phyloP scores from a whole-genome alignment of 306 rosid genomes.

The Begonia masoniana region DNA sequence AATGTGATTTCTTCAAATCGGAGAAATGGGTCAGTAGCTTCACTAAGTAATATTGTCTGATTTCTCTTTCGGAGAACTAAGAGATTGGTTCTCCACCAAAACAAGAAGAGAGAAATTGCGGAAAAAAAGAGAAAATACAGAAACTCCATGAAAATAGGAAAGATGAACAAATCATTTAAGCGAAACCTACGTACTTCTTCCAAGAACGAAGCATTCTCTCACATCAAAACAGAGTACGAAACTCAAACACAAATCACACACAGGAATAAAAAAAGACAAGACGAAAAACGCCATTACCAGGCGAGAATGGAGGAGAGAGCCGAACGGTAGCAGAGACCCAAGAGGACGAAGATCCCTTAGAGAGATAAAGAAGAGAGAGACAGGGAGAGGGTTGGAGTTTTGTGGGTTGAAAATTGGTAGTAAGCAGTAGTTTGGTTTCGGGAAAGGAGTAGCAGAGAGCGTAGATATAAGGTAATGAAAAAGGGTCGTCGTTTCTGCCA shows the following conservation, averaged over 20 bases:
- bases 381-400: not conserved
- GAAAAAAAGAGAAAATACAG: too few species aligned
- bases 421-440: not conserved
- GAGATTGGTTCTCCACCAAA: too few species aligned
- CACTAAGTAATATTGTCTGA: too few species aligned
- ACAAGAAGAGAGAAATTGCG: too few species aligned
- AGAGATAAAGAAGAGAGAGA: not conserved
- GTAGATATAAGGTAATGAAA: not conserved
- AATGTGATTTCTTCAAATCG: too few species aligned
- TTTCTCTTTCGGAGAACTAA: too few species aligned
- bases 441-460: not conserved
- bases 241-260: not conserved
- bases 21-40: too few species aligned
- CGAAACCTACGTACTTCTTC: too few species aligned
- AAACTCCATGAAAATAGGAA: too few species aligned
- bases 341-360: not conserved
- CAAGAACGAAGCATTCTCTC: too few species aligned
- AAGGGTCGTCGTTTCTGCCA: constrained; percentile 1
- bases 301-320: not conserved
- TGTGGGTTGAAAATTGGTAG: constrained; percentile 1
- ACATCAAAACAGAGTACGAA: too few species aligned
- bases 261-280: not conserved
- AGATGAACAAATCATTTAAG: too few species aligned
- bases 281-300: not conserved
- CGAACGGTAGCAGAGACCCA: not conserved